Conservation (phyloP, 768 basidiomycete species). For the Lentinus brumalis region DNA sequence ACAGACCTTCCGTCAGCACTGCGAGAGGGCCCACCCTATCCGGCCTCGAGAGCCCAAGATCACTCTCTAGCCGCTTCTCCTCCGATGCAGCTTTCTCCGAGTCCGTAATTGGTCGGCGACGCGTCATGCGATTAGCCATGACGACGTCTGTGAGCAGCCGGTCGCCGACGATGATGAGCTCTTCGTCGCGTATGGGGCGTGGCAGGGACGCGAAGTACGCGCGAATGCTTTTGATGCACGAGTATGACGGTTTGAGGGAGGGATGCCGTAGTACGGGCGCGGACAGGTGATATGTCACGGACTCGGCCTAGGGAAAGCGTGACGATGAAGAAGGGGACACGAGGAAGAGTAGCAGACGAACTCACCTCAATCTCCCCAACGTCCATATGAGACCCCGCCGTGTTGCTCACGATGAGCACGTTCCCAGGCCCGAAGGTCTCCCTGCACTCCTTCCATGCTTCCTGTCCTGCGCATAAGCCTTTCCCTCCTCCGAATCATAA, state of each 20-base stretch:
- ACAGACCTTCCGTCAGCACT: slow-evolving; percentile 71
- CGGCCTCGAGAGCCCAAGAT: not conserved
- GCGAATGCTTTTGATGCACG: slow-evolving; percentile 72
- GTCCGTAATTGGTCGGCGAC: slow-evolving; percentile 14
- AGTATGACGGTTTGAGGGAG: slow-evolving; percentile 76
- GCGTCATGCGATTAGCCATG: slow-evolving; percentile 74
- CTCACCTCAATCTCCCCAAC: slow-evolving; percentile 76
- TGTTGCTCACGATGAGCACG: slow-evolving; percentile 92
- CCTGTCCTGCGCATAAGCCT: slow-evolving; percentile 37
- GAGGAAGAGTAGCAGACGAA: not conserved
- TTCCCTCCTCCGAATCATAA: too few relatives aligned
- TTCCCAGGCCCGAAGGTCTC: slow-evolving; percentile 74
- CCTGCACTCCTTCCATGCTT: slow-evolving; percentile 75
- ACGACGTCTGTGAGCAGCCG: slow-evolving; percentile 91
- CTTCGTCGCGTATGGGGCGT: slow-evolving; percentile 56
- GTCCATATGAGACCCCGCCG: slow-evolving; percentile 82
- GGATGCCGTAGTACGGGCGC: slow-evolving; percentile 83
- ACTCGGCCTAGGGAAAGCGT: slow-evolving; percentile 66
- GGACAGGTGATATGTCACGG: slow-evolving; percentile 73
- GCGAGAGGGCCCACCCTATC: slow-evolving; percentile 52
- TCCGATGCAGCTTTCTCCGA: slow-evolving; percentile 10
- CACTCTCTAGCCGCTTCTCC: slow-evolving; percentile 10
- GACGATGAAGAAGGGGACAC: not conserved
- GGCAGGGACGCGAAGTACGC: slow-evolving; percentile 70
- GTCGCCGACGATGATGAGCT: slow-evolving; percentile 87